Conservation (phyloP, 495 filamentous ascomycete genomes). For the Penicillium parvum region DNA sequence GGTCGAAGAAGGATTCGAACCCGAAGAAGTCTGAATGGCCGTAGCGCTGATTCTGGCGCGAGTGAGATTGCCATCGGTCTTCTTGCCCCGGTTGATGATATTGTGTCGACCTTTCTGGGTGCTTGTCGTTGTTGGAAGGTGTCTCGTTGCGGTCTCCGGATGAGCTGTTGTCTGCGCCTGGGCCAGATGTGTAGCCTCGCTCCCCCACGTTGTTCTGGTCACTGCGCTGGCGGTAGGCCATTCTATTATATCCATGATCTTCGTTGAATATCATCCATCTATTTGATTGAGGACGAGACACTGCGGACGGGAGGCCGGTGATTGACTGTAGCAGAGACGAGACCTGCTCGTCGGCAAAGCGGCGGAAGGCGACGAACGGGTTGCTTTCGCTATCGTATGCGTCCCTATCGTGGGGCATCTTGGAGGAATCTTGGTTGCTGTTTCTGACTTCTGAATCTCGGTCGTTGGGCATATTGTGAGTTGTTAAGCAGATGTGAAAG, state of each 20-base stretch:
- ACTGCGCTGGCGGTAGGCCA: slow-evolving; percentile 16
- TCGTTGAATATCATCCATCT: slow-evolving; percentile 36
- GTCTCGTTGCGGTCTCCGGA: slow-evolving; percentile 5
- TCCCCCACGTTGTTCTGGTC: slow-evolving; percentile 11
- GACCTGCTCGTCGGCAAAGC: slow-evolving; percentile 56
- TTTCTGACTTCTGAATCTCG: slow-evolving; percentile 17
- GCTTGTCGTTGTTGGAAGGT: slow-evolving; percentile 5
- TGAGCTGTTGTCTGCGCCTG: slow-evolving; percentile 6
- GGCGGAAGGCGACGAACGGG: slow-evolving; percentile 57
- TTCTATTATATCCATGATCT: slow-evolving; percentile 24
- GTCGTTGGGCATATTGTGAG: slow-evolving; percentile 27
- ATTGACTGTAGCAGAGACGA: slow-evolving; percentile 51
- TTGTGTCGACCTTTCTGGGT: slow-evolving; percentile 1
- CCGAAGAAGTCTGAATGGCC: slow-evolving; percentile 25
- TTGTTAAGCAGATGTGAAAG: background rate
- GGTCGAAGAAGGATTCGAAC: slow-evolving; percentile 35
- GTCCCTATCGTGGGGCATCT: slow-evolving; percentile 12
- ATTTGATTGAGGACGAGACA: slow-evolving; percentile 25
- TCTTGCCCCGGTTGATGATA: slow-evolving; percentile 13
- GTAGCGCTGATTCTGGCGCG: slow-evolving; percentile 3
- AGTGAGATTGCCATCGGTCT: slow-evolving; percentile 10
- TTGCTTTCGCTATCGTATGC: slow-evolving; percentile 42
- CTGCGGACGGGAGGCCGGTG: slow-evolving; percentile 42
- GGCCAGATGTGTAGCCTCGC: slow-evolving; percentile 9
- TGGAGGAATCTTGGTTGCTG: slow-evolving; percentile 4